Evolutionary conservation across 2,329 filamentous ascomycete species (phyloP).

Genomic region (Lecanicillium sp.): DNA sequence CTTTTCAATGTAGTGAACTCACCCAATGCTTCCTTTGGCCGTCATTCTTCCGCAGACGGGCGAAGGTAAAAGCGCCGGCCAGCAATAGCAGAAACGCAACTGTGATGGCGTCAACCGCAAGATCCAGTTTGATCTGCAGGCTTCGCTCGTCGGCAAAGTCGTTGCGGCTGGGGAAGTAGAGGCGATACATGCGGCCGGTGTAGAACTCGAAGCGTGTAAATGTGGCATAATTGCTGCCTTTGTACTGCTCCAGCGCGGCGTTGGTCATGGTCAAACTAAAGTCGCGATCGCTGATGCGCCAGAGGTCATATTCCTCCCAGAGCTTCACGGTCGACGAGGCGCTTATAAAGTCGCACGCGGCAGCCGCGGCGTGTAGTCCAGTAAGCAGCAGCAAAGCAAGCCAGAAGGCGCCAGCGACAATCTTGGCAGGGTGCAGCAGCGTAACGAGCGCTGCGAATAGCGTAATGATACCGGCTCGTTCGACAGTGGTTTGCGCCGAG

Average conservation of each 20-base stretch:
- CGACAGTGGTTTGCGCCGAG: not conserved
- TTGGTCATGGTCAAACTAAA: too few species aligned
- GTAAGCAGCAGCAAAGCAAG: not conserved
- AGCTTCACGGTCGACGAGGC: not conserved
- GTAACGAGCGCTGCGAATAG: conserved; percentile 1
- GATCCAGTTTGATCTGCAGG: conserved; percentile 1
- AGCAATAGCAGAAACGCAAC: not conserved
- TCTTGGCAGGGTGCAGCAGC: not conserved
- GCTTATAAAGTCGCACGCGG: not conserved
- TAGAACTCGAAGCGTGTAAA: too few species aligned
- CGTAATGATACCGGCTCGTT: not conserved
- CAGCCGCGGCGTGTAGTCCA: not conserved
- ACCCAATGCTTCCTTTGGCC: too few species aligned
- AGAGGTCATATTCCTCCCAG: not conserved
- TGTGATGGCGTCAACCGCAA: conserved; percentile 2
- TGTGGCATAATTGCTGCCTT: too few species aligned
- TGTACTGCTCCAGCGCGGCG: too few species aligned
- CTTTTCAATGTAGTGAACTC: too few species aligned
- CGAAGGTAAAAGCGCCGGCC: too few species aligned
- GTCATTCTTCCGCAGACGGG: too few species aligned
- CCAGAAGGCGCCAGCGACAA: not conserved
- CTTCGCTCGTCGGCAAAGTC: not conserved
- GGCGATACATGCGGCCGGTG: too few species aligned
- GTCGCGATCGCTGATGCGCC: conserved; percentile 1
- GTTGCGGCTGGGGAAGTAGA: not conserved